phyloP scores from a whole-genome alignment of 2,329 filamentous ascomycete species.

The Pestalotiopsis fici region DNA sequence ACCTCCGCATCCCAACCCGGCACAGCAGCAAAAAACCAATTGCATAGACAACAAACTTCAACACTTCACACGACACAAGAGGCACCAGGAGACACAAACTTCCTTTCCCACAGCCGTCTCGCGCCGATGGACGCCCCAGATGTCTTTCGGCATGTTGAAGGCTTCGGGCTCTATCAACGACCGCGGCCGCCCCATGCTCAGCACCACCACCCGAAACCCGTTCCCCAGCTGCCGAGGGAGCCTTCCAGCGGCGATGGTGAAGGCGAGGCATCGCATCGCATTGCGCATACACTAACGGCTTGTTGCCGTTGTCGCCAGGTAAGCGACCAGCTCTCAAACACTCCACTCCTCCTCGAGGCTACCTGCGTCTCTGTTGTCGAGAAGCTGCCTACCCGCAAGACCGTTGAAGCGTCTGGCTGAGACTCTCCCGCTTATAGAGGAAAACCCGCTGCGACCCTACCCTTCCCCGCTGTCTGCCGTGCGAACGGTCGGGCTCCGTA shows the following conservation, averaged over 20 bases:
- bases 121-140: slow-evolving; percentile 58
- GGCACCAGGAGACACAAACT: background rate
- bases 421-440: slow-evolving; percentile 54
- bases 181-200: slow-evolving; percentile 37
- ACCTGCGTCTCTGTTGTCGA: background rate
- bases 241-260: slow-evolving; percentile 43
- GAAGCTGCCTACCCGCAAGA: background rate
- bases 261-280: slow-evolving; percentile 57
- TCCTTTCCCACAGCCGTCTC: slow-evolving; percentile 4
- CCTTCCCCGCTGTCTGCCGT: slow-evolving; percentile 87
- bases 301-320: slow-evolving; percentile 81
- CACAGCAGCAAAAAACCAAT: background rate
- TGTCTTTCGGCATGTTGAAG: slow-evolving; percentile 56
- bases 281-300: slow-evolving; percentile 78
- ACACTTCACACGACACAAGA: background rate
- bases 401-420: background rate
- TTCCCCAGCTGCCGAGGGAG: slow-evolving; percentile 28
- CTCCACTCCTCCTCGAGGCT: background rate
- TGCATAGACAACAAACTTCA: background rate
- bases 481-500: slow-evolving; percentile 84
- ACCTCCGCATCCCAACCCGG: background rate
- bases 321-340: slow-evolving; percentile 28
- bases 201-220: slow-evolving; percentile 25
- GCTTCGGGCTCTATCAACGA: slow-evolving; percentile 47
- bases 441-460: slow-evolving; percentile 96